Conservation (phyloP, 2,329 filamentous ascomycete species). For the Magnaporthiopsis incrustans region DNA sequence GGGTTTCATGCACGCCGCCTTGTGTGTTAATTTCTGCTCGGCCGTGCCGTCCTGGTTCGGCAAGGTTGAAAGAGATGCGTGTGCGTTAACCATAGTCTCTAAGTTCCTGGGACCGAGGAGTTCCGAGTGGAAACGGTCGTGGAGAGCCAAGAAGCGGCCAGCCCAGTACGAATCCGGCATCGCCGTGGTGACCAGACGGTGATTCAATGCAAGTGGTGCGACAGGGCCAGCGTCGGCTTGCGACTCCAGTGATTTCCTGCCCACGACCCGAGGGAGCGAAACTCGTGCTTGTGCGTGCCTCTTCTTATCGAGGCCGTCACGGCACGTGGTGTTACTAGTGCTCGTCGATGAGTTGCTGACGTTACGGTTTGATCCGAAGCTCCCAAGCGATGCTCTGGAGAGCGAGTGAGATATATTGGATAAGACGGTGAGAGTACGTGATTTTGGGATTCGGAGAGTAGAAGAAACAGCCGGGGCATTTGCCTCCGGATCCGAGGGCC, state of each 20-base stretch:
- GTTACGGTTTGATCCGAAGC: constrained; percentile 8
- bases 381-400: constrained; percentile 7
- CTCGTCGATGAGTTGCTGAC: constrained; percentile 7
- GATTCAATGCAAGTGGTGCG: constrained; percentile 10
- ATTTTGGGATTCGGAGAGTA: constrained; percentile 2
- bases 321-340: neutral
- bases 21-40: neutral
- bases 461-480: neutral
- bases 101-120: constrained; percentile 22
- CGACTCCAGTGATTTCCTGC: constrained; percentile 1
- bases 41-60: neutral
- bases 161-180: constrained; percentile 47
- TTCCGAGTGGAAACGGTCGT: constrained; percentile 41
- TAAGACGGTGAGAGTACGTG: constrained; percentile 9
- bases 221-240: neutral
- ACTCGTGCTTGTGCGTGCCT: neutral
- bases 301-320: neutral
- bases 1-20: neutral
- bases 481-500: neutral
- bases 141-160: constrained; percentile 47
- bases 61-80: constrained; percentile 14
- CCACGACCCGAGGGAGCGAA: constrained; percentile 1
- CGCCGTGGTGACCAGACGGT: constrained; percentile 26
- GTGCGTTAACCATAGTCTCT: constrained; percentile 14
- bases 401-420: constrained; percentile 9